Conservation (phyloP, 2,329 filamentous ascomycete species). For the Hymenotorrendiella dingleyae region DNA sequence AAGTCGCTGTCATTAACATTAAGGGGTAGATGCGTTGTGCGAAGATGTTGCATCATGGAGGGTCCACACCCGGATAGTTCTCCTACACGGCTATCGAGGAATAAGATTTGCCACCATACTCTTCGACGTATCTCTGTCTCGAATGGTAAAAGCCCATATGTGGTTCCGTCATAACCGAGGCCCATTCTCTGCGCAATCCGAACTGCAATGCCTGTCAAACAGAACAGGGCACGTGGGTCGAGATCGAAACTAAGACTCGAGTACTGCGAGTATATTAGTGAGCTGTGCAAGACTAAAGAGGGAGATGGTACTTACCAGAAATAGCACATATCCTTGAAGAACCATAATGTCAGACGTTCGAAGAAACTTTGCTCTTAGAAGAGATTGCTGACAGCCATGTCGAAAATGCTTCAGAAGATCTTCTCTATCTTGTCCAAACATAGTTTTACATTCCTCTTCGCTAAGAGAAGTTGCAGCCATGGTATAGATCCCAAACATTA, state of each 20-base stretch:
- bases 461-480: constrained; percentile 53
- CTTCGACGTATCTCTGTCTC: constrained; percentile 55
- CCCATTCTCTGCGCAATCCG: constrained; percentile 45
- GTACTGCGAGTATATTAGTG: constrained; percentile 8
- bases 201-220: constrained; percentile 41
- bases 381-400: constrained; percentile 54
- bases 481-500: constrained; percentile 63
- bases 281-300: constrained; percentile 6
- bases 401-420: constrained; percentile 49
- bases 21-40: constrained; percentile 42
- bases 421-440: constrained; percentile 48
- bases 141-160: constrained; percentile 37
- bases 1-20: constrained; percentile 51
- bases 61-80: constrained; percentile 47
- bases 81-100: constrained; percentile 51
- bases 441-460: constrained; percentile 45
- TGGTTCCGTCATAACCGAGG: constrained; percentile 37
- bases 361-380: constrained; percentile 61
- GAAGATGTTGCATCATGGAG: constrained; percentile 37
- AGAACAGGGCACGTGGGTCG: constrained; percentile 41
- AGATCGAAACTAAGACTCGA: constrained; percentile 31
- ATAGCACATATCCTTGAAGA: constrained; percentile 62
- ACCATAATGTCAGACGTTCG: constrained; percentile 58
- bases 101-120: constrained; percentile 57
- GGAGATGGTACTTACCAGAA: constrained; percentile 47